Percentiles rank a stretch among this genome's conserved stretches.
phyloP scores from a whole-genome alignment of 2,329 filamentous ascomycete species.

The Sclerotinia subarctica region DNA sequence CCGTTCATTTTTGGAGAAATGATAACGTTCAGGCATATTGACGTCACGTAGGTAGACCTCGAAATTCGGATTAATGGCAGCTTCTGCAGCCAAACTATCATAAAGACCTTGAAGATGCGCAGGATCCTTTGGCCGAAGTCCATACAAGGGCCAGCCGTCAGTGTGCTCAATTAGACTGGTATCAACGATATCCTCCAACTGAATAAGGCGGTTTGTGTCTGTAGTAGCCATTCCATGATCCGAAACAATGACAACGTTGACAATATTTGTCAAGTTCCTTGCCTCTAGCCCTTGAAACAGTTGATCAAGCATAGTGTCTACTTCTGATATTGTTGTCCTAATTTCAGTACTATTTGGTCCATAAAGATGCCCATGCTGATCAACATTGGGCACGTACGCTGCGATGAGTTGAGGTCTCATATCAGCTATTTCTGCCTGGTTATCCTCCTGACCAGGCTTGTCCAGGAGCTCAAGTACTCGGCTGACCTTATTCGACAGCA shows the following conservation, averaged over 20 bases:
- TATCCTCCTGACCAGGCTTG: slow-evolving; percentile 66
- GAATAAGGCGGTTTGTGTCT: slow-evolving; percentile 72
- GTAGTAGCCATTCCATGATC: slow-evolving; percentile 99
- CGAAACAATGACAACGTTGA: slow-evolving; percentile 94
- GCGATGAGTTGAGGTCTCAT: slow-evolving; percentile 86
- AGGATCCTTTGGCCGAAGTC: slow-evolving; percentile 73
- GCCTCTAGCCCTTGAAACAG: slow-evolving; percentile 73
- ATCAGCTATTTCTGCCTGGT: slow-evolving; percentile 47
- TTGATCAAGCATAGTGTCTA: slow-evolving; percentile 76
- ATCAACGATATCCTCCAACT: slow-evolving; percentile 87
- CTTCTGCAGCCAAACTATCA: slow-evolving; percentile 54
- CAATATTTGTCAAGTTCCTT: slow-evolving; percentile 81
- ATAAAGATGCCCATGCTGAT: slow-evolving; percentile 79
- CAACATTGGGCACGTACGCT: slow-evolving; percentile 91
- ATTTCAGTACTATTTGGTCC: slow-evolving; percentile 97
- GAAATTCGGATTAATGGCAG: slow-evolving; percentile 63
- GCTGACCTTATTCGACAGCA: slow-evolving; percentile 69
- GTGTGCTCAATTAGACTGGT: slow-evolving; percentile 72
- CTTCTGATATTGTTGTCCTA: slow-evolving; percentile 68
- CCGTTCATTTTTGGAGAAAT: slow-evolving; percentile 81
- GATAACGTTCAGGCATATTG: slow-evolving; percentile 89
- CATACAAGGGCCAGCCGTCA: slow-evolving; percentile 93
- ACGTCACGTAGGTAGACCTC: slow-evolving; percentile 84
- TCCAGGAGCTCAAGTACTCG: slow-evolving; percentile 83
- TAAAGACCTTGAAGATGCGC: slow-evolving; percentile 67